These are phyloP conservation scores for Naumovozyma dairenensis DNA, from an alignment of 805 yeast genomes.

Conservation along the genomic window DNA sequence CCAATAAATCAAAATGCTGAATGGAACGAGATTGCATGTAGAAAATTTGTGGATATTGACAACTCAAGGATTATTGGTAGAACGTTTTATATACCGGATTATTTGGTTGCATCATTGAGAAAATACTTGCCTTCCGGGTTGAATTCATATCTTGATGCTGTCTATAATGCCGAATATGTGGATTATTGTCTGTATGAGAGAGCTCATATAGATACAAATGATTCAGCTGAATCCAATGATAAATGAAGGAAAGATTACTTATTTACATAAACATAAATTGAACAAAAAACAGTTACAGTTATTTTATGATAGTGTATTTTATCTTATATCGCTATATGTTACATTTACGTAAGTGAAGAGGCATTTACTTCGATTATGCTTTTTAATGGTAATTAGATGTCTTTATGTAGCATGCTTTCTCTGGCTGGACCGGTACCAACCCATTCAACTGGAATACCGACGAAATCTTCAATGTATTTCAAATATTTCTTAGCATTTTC, in stretches of 20 bases:
- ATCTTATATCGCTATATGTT: not conserved
- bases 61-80: conserved; percentile 46
- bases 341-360: no score
- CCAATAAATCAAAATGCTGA: conserved; percentile 13
- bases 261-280: not conserved
- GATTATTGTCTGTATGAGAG: conserved; percentile 41
- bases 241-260: not conserved
- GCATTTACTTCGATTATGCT: no score
- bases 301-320: not conserved
- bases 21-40: conserved; percentile 45
- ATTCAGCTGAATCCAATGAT: not conserved
- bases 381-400: conserved; percentile 2
- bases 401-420: conserved; percentile 75
- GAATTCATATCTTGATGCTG: conserved; percentile 11
- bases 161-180: conserved; percentile 34
- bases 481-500: conserved; percentile 78
- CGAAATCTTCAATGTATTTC: conserved; percentile 73
- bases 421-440: conserved; percentile 98
- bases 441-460: conserved; percentile 85
- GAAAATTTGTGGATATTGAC: conserved; percentile 43
- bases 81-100: conserved; percentile 43
- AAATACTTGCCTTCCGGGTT: conserved; percentile 1
- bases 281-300: not conserved
- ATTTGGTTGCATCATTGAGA: conserved; percentile 20
- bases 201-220: not conserved